A percentile compares a stretch with the other conserved stretches of the same genome.
phyloP scores from a whole-genome alignment of 805 yeast species.

The Blastobotrys peoriensis region DNA sequence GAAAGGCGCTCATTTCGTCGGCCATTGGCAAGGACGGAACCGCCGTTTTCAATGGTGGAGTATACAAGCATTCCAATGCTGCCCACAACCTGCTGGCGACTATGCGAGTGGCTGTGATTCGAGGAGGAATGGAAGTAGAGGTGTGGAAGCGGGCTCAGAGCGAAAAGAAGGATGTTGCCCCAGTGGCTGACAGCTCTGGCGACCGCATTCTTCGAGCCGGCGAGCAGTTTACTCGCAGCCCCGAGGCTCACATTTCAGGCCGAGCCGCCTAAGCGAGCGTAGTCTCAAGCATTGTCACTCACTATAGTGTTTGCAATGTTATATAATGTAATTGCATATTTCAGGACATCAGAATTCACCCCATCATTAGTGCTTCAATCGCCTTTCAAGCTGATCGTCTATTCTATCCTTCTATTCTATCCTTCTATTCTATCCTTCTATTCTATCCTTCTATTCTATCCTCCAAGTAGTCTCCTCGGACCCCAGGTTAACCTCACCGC shows the following conservation, averaged over 20 bases:
- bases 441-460: too few relatives aligned
- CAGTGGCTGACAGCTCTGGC: slow-evolving; percentile 50
- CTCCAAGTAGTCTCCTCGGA: too few relatives aligned
- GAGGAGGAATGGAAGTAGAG: slow-evolving; percentile 74
- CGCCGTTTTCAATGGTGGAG: slow-evolving; percentile 91
- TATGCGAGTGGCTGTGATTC: slow-evolving; percentile 84
- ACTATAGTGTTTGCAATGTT: too few relatives aligned
- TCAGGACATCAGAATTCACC: too few relatives aligned
- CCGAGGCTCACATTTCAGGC: slow-evolving; percentile 45
- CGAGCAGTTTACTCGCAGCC: slow-evolving; percentile 46
- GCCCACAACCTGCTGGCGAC: slow-evolving; percentile 87
- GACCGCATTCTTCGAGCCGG: slow-evolving; percentile 54
- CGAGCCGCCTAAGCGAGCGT: slow-evolving; percentile 45
- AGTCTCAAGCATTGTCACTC: too few relatives aligned
- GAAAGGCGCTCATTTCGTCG: slow-evolving; percentile 66
- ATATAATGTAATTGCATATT: too few relatives aligned
- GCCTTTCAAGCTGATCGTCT: too few relatives aligned
- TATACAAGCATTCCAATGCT: slow-evolving; percentile 87
- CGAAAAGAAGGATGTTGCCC: slow-evolving; percentile 58
- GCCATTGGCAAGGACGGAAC: slow-evolving; percentile 94
- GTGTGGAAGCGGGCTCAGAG: slow-evolving; percentile 72
- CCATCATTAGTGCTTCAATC: too few relatives aligned
- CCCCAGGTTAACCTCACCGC: too few relatives aligned
- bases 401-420: too few relatives aligned
- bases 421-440: too few relatives aligned